These are phyloP conservation scores for Strobilomyces confusus DNA, from an alignment of 768 basidiomycete genomes.

Conservation along the genomic window DNA sequence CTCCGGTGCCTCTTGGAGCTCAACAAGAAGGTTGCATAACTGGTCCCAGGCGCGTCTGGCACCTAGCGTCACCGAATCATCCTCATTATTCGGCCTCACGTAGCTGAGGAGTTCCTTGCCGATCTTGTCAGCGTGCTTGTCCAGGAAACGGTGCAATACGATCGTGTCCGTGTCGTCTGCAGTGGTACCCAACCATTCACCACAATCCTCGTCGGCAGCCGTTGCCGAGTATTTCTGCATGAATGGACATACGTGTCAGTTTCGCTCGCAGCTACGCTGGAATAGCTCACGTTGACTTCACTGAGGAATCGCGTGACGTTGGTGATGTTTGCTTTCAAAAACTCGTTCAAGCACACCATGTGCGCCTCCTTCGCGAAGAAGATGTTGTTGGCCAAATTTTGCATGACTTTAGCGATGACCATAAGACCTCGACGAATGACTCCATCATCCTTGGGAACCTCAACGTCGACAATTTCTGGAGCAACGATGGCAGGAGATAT, in stretches of 20 bases:
- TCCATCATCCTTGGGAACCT: slow-evolving; percentile 59
- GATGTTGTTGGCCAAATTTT: slow-evolving; percentile 92
- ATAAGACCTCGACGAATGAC: slow-evolving; percentile 75
- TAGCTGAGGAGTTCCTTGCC: slow-evolving; percentile 81
- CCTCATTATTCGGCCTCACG: slow-evolving; percentile 55
- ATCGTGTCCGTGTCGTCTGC: slow-evolving; percentile 83
- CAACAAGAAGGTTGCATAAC: slow-evolving; percentile 74
- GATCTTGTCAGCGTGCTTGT: slow-evolving; percentile 82
- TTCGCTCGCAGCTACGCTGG: neutral
- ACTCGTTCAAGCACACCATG: slow-evolving; percentile 77
- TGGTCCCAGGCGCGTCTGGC: slow-evolving; percentile 85
- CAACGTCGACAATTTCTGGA: slow-evolving; percentile 81
- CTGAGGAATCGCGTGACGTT: slow-evolving; percentile 75
- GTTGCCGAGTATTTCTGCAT: slow-evolving; percentile 41
- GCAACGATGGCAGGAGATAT: slow-evolving; percentile 88
- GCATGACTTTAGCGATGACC: slow-evolving; percentile 87
- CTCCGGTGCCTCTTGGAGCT: slow-evolving; percentile 67
- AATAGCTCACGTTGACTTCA: slow-evolving; percentile 57
- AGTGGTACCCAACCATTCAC: slow-evolving; percentile 72
- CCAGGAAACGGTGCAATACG: slow-evolving; percentile 79
- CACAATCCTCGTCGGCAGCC: slow-evolving; percentile 54
- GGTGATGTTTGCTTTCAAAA: slow-evolving; percentile 65
- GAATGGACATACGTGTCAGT: neutral
- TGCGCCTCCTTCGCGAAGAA: slow-evolving; percentile 89
- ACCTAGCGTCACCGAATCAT: slow-evolving; percentile 47